A percentile compares a stretch with the other conserved stretches of the same genome.
These are phyloP conservation scores for Ophiostoma sp. DNA, from an alignment of 2,329 filamentous ascomycete species.

Conservation along the genomic window DNA sequence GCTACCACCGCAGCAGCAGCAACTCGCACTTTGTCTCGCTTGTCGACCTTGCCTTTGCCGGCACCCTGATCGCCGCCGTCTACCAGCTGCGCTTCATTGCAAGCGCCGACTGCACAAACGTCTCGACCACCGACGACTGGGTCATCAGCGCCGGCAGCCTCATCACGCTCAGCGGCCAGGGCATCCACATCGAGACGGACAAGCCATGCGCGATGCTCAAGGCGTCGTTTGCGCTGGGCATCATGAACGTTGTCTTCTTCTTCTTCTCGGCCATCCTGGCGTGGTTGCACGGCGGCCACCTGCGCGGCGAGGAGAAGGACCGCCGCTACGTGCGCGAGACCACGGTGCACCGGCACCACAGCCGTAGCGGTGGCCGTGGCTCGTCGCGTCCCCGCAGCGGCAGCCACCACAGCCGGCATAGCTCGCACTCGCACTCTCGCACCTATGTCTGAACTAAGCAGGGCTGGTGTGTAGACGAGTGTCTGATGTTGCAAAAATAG, in stretches of 20 bases:
- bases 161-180: slow-evolving; percentile 48
- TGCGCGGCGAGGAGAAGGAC: slow-evolving; percentile 41
- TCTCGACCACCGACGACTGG: slow-evolving; percentile 47
- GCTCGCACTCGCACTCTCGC: slow-evolving; percentile 47
- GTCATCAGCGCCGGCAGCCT: slow-evolving; percentile 58
- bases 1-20: slow-evolving; percentile 56
- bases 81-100: slow-evolving; percentile 56
- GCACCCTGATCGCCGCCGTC: slow-evolving; percentile 58
- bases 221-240: slow-evolving; percentile 79
- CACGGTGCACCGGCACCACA: slow-evolving; percentile 39
- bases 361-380: slow-evolving; percentile 38
- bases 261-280: slow-evolving; percentile 70
- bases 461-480: not conserved
- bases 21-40: slow-evolving; percentile 59
- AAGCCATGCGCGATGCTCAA: slow-evolving; percentile 91
- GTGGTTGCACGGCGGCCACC: slow-evolving; percentile 48
- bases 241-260: slow-evolving; percentile 82
- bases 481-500: not conserved
- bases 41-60: slow-evolving; percentile 57
- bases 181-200: slow-evolving; percentile 52
- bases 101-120: slow-evolving; percentile 61
- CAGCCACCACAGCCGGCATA: slow-evolving; percentile 38
- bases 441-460: slow-evolving; percentile 42
- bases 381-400: slow-evolving; percentile 39
- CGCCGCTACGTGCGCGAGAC: slow-evolving; percentile 45